phyloP scores from a whole-genome alignment of 352 stramenopile genomes.

The Globisporangium camurandrum region DNA sequence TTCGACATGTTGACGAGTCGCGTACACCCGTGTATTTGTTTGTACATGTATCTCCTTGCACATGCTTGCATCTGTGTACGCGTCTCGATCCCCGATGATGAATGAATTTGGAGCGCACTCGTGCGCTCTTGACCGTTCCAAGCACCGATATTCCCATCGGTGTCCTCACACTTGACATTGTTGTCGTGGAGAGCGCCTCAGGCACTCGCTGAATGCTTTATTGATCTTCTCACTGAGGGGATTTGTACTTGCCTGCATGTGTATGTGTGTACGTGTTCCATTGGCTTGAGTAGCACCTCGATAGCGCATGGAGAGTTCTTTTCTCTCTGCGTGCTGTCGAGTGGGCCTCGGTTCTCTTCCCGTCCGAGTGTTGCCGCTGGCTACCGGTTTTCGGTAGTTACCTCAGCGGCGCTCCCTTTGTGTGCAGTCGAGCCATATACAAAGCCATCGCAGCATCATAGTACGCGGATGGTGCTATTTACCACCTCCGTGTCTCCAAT shows the following conservation, averaged over 20 bases:
- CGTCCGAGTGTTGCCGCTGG: conserved; percentile 62
- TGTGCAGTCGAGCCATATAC: conserved; percentile 37
- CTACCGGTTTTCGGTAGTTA: conserved; percentile 77
- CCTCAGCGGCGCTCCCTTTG: conserved; percentile 45
- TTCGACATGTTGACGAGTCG: background rate
- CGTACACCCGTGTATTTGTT: background rate
- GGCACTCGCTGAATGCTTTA: conserved; percentile 50
- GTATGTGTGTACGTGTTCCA: conserved; percentile 1
- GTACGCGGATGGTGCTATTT: conserved; percentile 57
- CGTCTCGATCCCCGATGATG: conserved; percentile 32
- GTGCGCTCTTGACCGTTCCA: conserved; percentile 39
- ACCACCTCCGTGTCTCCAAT: conserved; percentile 79
- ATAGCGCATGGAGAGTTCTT: conserved; percentile 8
- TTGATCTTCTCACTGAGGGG: conserved; percentile 77
- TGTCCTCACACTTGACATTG: conserved; percentile 16
- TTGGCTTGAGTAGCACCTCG: conserved; percentile 25
- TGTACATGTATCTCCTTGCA: background rate
- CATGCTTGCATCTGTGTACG: background rate
- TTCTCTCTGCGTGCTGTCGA: background rate
- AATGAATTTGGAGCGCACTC: conserved; percentile 13
- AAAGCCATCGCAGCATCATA: conserved; percentile 76
- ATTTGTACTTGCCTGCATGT: conserved; percentile 11
- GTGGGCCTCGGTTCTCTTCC: conserved; percentile 36
- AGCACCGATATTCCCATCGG: conserved; percentile 21
- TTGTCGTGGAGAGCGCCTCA: conserved; percentile 55